phyloP scores from a whole-genome alignment of 164 flowering plant genomes.

The Annona cherimola region DNA sequence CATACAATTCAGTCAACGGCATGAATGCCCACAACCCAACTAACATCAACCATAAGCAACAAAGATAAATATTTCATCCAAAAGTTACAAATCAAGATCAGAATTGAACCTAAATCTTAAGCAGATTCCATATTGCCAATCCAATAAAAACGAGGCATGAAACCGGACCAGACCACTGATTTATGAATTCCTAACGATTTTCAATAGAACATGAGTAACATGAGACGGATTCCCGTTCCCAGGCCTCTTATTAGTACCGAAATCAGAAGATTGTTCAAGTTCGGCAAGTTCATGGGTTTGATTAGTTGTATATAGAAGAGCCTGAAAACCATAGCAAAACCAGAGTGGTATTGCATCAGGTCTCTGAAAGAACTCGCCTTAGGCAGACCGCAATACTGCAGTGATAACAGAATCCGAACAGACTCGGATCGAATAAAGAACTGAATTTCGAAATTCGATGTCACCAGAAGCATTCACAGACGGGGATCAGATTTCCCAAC shows the following conservation, averaged over 20 bases:
- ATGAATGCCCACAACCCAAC: background rate
- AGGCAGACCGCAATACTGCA: slow-evolving; percentile 24
- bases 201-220: background rate
- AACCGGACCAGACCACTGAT: background rate
- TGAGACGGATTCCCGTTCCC: background rate
- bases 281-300: slow-evolving; percentile 20
- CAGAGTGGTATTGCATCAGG: slow-evolving; percentile 12
- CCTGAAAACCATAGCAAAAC: slow-evolving; percentile 7
- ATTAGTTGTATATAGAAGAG: slow-evolving; percentile 5
- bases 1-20: background rate
- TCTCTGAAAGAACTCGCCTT: slow-evolving; percentile 31
- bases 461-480: slow-evolving; percentile 7
- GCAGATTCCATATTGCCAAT: background rate
- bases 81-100: background rate
- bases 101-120: slow-evolving; percentile 1
- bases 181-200: background rate
- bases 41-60: background rate
- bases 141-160: background rate
- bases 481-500: slow-evolving; percentile 8
- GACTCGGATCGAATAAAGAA: slow-evolving; percentile 39
- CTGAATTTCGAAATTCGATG: background rate
- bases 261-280: slow-evolving; percentile 29
- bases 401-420: slow-evolving; percentile 20
- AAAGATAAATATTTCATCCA: background rate
- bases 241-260: background rate